Percentiles rank a stretch among this genome's conserved stretches.
These are phyloP conservation scores for Triangularia verruculosa DNA, from an alignment of 2,329 filamentous ascomycete genomes.

Conservation along the genomic window DNA sequence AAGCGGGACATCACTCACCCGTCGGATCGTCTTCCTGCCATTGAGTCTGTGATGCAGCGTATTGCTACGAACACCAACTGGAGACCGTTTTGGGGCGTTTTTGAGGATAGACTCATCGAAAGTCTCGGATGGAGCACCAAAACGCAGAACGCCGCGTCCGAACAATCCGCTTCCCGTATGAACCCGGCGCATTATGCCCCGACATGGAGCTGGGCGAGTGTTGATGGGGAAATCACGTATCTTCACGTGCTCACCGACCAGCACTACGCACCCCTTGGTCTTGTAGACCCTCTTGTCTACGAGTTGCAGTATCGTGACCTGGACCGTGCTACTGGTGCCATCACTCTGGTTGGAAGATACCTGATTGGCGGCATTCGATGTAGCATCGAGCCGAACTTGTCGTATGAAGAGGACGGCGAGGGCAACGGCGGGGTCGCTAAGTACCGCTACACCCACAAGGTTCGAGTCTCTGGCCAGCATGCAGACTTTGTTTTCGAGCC, in stretches of 20 bases:
- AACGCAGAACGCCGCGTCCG: background rate
- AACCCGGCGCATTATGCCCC: constrained; percentile 12
- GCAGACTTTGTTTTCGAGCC: too few relatives aligned
- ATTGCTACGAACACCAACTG: background rate
- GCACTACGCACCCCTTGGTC: too few relatives aligned
- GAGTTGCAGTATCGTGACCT: too few relatives aligned
- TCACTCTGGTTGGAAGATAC: too few relatives aligned
- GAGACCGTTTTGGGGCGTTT: constrained; percentile 7
- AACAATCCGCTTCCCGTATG: background rate
- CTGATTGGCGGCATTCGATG: too few relatives aligned
- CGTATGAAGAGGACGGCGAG: too few relatives aligned
- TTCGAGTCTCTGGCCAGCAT: too few relatives aligned
- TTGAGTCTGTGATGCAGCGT: constrained; percentile 6
- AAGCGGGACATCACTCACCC: constrained; percentile 3
- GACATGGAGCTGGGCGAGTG: constrained; percentile 15
- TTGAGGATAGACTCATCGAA: background rate
- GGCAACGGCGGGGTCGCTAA: too few relatives aligned
- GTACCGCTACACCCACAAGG: too few relatives aligned
- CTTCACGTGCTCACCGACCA: background rate
- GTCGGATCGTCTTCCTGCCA: constrained; percentile 10
- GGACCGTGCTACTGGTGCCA: too few relatives aligned
- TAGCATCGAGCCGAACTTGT: too few relatives aligned
- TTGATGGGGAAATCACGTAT: constrained; percentile 6
- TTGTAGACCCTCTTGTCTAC: too few relatives aligned
- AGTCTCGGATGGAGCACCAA: constrained; percentile 5